phyloP scores from a whole-genome alignment of 1,139 yeast species.

The Suhomyces choctaworum region DNA sequence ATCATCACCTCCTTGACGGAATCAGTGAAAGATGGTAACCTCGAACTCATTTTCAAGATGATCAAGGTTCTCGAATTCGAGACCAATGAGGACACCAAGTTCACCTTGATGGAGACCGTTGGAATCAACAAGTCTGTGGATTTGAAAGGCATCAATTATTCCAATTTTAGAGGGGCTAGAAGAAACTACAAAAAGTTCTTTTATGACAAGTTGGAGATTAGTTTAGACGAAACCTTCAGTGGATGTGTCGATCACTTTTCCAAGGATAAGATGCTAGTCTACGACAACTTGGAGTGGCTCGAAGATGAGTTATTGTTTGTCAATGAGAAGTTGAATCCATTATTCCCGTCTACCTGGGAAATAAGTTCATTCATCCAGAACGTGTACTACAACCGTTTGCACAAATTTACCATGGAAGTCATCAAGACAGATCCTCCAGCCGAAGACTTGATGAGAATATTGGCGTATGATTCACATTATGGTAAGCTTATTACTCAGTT shows the following conservation, averaged over 20 bases:
- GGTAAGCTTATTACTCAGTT: constrained; percentile 36
- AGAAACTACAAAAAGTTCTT: constrained; percentile 71
- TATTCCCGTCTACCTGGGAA: constrained; percentile 73
- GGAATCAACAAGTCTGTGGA: constrained; percentile 23
- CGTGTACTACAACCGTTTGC: constrained; percentile 68
- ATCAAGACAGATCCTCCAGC: constrained; percentile 76
- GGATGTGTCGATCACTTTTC: constrained; percentile 62
- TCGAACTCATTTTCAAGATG: constrained; percentile 65
- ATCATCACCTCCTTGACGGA: constrained; percentile 70
- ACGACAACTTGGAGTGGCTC: constrained; percentile 79
- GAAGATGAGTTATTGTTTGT: constrained; percentile 76
- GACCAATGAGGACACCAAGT: constrained; percentile 71
- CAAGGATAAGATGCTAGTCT: constrained; percentile 55
- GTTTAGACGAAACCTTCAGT: constrained; percentile 65
- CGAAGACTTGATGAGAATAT: constrained; percentile 57
- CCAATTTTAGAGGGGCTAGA: constrained; percentile 42
- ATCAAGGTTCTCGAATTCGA: constrained; percentile 81
- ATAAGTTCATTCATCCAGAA: constrained; percentile 61
- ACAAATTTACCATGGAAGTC: constrained; percentile 60
- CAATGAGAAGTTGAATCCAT: constrained; percentile 54
- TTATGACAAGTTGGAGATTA: constrained; percentile 56
- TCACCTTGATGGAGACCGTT: constrained; percentile 51
- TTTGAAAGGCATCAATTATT: constrained; percentile 28
- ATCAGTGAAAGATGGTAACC: constrained; percentile 65
- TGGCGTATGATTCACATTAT: constrained; percentile 77